Base-by-base conservation (phyloP, 208 protist genomes). In the Wallacemonas sp. region DNA sequence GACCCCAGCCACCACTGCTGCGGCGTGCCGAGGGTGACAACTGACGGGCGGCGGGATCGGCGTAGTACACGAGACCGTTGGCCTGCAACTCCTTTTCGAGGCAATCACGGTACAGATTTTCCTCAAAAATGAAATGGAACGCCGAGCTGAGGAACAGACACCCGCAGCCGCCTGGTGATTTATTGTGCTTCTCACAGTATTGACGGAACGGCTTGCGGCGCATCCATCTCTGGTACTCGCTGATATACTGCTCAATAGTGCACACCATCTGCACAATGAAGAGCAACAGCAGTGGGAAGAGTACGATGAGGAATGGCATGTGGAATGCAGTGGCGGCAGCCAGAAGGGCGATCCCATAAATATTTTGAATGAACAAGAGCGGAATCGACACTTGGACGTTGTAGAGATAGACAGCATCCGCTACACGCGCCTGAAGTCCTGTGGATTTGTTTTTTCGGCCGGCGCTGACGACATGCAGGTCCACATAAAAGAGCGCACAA, bases 401-500 rank as follows among this genome's bases (percentile, higher is more conserved):
- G 65, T 88, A 87, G 6, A 92, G 44, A 36, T 65, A 54, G 29
- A 87, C 74, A 0, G 75, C 68, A 48, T 87, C 77, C 9, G 48
- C 60, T 33, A 83, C 32, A 6, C 65, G 62, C 2, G 24, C 49
- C 1, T 56, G 44, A 26, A 38, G 34, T 0, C 6, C 23, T 6
- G 29, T 39, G 4, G 54, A 44, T 12, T 39, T 64, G 14, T 32
- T 33, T 4, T 39, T 39, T 19, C 49, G 56, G 8, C 60, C 36
- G 8, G 68, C 32, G 1, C 65, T 30, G 16, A 82, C 52, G 16
- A 72, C 11, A 48, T 77, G 80, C 3, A 92, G 34, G 49, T 87
- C 82, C 52, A 75, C 72, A 54, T 87, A 92, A 68, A 88, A 69
- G 44, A 88, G 55, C 5, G 52, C 74, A 54, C 80, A 88, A 23